These are phyloP conservation scores for Acacia crassicarpa DNA, from an alignment of 306 rosid species.

Conservation along the genomic window DNA sequence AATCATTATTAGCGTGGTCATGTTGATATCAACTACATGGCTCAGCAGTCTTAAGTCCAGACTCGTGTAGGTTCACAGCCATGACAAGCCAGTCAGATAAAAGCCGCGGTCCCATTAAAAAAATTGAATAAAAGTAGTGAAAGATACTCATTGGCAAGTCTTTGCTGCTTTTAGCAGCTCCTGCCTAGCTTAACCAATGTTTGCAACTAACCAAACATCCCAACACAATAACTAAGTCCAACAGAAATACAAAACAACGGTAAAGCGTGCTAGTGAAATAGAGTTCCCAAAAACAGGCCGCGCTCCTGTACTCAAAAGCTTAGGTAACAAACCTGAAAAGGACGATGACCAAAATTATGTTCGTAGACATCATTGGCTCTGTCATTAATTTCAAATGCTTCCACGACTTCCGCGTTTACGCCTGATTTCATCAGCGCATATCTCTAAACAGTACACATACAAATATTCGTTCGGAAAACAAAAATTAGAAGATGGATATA, in stretches of 20 bases:
- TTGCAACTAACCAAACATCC: neutral
- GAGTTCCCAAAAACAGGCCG: neutral
- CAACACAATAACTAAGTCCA: neutral
- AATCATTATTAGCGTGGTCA: neutral
- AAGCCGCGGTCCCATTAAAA: conserved; percentile 10
- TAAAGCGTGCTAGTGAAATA: neutral
- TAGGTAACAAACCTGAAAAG: conserved; percentile 63
- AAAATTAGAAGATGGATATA: neutral
- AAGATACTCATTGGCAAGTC: neutral
- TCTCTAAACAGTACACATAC: conserved; percentile 45
- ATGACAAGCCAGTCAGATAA: neutral
- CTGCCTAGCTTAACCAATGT: neutral
- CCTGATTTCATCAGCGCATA: conserved; percentile 69
- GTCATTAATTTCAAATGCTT: conserved; percentile 90
- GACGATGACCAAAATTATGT: conserved; percentile 82
- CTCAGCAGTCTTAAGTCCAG: conserved; percentile 7
- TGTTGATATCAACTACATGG: neutral
- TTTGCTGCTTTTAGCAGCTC: neutral
- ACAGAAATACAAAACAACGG: neutral
- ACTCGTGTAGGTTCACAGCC: conserved; percentile 2
- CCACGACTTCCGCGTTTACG: conserved; percentile 62
- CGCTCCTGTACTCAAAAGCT: neutral
- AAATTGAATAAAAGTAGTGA: neutral
- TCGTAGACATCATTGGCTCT: conserved; percentile 83
- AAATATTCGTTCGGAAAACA: neutral